Percentiles rank a stretch among this genome's conserved stretches.
Conservation (phyloP, 345 rosid species). For the Dovyalis caffra region DNA sequence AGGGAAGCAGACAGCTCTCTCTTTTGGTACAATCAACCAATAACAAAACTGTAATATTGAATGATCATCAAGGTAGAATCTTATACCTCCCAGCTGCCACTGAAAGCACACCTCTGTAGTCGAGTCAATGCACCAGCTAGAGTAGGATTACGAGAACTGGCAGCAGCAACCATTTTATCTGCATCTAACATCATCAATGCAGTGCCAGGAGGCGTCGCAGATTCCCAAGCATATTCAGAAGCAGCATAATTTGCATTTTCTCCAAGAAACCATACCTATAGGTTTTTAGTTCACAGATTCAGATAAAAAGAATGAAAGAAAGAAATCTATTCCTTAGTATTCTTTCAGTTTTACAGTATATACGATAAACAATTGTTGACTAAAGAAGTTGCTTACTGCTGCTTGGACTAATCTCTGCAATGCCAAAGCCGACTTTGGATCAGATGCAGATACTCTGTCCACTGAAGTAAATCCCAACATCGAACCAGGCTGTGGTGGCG, state of each 20-base stretch:
- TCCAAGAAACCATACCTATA: conserved; percentile 98
- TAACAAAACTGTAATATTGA: not conserved
- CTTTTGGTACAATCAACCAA: not conserved
- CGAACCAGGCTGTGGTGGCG: conserved; percentile 99
- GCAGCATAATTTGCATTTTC: conserved; percentile 99
- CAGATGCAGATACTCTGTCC: conserved; percentile 90
- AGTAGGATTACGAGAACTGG: conserved; percentile 98
- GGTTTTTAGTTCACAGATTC: conserved; percentile 9
- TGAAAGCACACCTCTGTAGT: conserved; percentile 97
- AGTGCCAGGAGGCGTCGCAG: conserved; percentile 99
- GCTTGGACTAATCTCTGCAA: conserved; percentile 97
- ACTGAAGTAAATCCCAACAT: conserved; percentile 84
- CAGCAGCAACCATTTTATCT: conserved; percentile 99
- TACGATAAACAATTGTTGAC: conserved; percentile 12
- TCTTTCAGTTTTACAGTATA: not conserved
- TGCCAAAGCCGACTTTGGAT: conserved; percentile 98
- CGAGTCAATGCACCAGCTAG: conserved; percentile 97
- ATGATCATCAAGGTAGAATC: conserved; percentile 15
- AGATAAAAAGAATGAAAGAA: not conserved
- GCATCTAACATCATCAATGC: conserved; percentile 99
- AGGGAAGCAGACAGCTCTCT: not conserved
- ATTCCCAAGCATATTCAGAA: conserved; percentile 99
- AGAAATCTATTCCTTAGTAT: not conserved
- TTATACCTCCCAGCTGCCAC: conserved; percentile 99
- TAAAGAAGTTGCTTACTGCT: conserved; percentile 62